These are phyloP conservation scores for Saturnispora dispora DNA, from an alignment of 805 yeast species.

Conservation along the genomic window DNA sequence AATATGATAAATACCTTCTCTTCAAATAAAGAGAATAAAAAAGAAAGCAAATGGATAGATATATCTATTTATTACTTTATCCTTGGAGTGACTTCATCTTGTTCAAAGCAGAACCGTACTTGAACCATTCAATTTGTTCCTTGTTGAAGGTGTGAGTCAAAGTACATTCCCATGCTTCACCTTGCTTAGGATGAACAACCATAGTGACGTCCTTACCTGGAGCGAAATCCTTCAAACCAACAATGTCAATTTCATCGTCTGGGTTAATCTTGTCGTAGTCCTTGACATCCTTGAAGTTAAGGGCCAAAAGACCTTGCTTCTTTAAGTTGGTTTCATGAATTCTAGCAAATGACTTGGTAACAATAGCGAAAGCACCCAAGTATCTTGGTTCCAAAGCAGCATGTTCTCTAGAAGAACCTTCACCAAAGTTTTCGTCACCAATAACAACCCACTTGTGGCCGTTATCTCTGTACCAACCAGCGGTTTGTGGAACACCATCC, in stretches of 20 bases:
- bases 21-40: background rate
- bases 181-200: constrained; percentile 66
- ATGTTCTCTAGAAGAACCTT: constrained; percentile 99
- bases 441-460: constrained; percentile 94
- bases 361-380: constrained; percentile 97
- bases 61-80: background rate
- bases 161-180: constrained; percentile 79
- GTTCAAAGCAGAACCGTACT: constrained; percentile 98
- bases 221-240: constrained; percentile 76
- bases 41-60: background rate
- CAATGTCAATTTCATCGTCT: constrained; percentile 78
- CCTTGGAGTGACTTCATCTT: constrained; percentile 42
- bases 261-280: constrained; percentile 93
- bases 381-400: constrained; percentile 99
- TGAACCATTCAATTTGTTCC: constrained; percentile 99
- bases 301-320: constrained; percentile 98
- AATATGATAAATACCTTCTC: background rate
- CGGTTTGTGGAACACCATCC: constrained; percentile 96
- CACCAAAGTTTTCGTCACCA: constrained; percentile 99
- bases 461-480: constrained; percentile 86
- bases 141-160: constrained; percentile 93
- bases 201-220: constrained; percentile 87
- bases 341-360: constrained; percentile 96
- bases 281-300: constrained; percentile 80
- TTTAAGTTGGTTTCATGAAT: constrained; percentile 99